Evolutionary conservation across 352 stramenopile genomes (phyloP).

Genomic region (Pythium phragmiticola): DNA sequence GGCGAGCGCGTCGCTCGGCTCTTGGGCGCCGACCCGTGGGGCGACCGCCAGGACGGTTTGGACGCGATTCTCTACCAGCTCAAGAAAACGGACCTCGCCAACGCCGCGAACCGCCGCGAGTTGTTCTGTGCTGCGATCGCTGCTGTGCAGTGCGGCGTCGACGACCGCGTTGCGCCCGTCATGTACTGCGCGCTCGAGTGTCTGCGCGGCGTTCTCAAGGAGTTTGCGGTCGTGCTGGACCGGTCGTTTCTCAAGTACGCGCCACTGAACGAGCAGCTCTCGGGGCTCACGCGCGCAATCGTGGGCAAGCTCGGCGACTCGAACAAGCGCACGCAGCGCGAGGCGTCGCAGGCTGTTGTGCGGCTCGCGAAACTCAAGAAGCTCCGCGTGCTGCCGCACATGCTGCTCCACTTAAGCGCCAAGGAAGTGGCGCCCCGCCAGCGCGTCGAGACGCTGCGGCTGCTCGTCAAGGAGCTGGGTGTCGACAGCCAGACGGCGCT

Average conservation of each 20-base stretch:
- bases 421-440: slow-evolving; percentile 53
- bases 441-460: slow-evolving; percentile 57
- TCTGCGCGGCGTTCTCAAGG: slow-evolving; percentile 59
- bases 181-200: slow-evolving; percentile 86
- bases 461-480: slow-evolving; percentile 53
- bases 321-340: slow-evolving; percentile 81
- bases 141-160: slow-evolving; percentile 68
- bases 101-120: slow-evolving; percentile 40
- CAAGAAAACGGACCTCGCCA: slow-evolving; percentile 59
- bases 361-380: slow-evolving; percentile 66
- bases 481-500: slow-evolving; percentile 36
- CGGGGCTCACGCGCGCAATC: slow-evolving; percentile 43
- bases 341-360: slow-evolving; percentile 55
- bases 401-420: slow-evolving; percentile 61
- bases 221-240: slow-evolving; percentile 54
- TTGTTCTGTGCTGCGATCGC: slow-evolving; percentile 66
- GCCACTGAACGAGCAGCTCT: slow-evolving; percentile 62
- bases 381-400: slow-evolving; percentile 49
- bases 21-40: slow-evolving; percentile 72
- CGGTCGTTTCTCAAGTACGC: slow-evolving; percentile 38
- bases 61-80: slow-evolving; percentile 65
- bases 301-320: slow-evolving; percentile 71
- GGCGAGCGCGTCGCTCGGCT: slow-evolving; percentile 67
- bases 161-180: slow-evolving; percentile 73
- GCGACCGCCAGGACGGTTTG: slow-evolving; percentile 76